These are phyloP conservation scores for Lagenidium giganteum DNA, from an alignment of 352 stramenopile species.

Conservation along the genomic window DNA sequence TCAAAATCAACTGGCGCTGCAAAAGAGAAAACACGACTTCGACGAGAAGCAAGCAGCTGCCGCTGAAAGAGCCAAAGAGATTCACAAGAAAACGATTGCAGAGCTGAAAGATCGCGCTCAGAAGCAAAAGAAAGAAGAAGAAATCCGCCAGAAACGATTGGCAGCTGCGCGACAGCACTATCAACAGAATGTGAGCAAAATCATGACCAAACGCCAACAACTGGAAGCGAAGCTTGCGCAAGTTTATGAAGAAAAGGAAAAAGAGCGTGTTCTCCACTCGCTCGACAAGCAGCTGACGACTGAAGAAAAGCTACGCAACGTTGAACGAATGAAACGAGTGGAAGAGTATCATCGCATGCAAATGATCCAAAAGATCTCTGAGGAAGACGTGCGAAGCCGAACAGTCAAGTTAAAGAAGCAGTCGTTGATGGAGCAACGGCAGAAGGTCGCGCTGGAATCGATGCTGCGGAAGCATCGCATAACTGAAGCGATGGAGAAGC, in stretches of 20 bases:
- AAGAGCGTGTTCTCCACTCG: conserved; percentile 34
- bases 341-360: conserved; percentile 63
- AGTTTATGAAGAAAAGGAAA: conserved; percentile 27
- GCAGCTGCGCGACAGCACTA: conserved; percentile 41
- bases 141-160: conserved; percentile 56
- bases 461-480: conserved; percentile 69
- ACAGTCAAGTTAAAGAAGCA: conserved; percentile 63
- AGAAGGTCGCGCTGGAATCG: conserved; percentile 59
- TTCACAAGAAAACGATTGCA: conserved; percentile 47
- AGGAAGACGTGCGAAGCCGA: conserved; percentile 51
- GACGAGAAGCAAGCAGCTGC: conserved; percentile 52
- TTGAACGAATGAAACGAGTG: conserved; percentile 68
- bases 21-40: conserved; percentile 61
- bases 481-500: conserved; percentile 55
- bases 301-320: conserved; percentile 62
- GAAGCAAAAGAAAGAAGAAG: conserved; percentile 63
- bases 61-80: conserved; percentile 39
- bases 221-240: conserved; percentile 36
- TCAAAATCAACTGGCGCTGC: conserved; percentile 53
- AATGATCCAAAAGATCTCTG: conserved; percentile 44
- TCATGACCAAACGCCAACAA: conserved; percentile 37
- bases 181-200: conserved; percentile 26
- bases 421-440: conserved; percentile 41
- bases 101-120: conserved; percentile 55
- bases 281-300: conserved; percentile 49